Percentiles rank a stretch among this genome's conserved stretches.
phyloP scores from a whole-genome alignment of 2,329 filamentous ascomycete genomes.

The Rhynchosporium secalis region DNA sequence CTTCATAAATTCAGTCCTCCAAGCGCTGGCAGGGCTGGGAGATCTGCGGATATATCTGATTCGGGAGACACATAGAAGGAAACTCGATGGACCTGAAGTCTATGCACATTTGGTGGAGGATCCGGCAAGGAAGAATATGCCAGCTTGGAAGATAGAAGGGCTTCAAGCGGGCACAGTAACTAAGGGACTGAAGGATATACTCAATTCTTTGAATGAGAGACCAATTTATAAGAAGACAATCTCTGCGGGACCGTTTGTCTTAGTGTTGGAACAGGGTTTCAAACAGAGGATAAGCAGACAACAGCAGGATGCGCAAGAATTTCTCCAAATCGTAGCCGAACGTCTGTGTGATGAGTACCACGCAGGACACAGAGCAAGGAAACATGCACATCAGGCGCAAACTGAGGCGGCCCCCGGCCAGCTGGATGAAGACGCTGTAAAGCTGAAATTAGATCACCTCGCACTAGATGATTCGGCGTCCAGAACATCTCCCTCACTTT shows the following conservation, averaged over 20 bases:
- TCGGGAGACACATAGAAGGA: constrained; percentile 81
- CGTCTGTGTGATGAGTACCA: constrained; percentile 92
- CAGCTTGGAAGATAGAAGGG: constrained; percentile 62
- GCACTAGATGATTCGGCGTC: constrained; percentile 15
- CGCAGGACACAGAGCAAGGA: constrained; percentile 73
- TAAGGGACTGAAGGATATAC: constrained; percentile 83
- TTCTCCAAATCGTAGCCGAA: constrained; percentile 90
- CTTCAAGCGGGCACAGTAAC: constrained; percentile 84
- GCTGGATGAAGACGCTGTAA: constrained; percentile 15
- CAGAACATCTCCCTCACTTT: background rate
- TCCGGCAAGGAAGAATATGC: constrained; percentile 48
- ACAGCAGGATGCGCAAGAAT: constrained; percentile 97
- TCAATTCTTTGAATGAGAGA: constrained; percentile 89
- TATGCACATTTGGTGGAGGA: constrained; percentile 63
- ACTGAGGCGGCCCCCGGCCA: constrained; percentile 3
- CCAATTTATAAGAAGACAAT: constrained; percentile 94
- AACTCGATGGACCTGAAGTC: constrained; percentile 73
- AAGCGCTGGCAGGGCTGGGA: constrained; percentile 85
- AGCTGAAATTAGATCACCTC: constrained; percentile 17
- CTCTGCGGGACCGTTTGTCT: constrained; percentile 80
- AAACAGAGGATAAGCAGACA: constrained; percentile 87
- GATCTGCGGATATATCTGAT: constrained; percentile 92
- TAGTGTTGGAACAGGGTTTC: constrained; percentile 81
- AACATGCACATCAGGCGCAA: constrained; percentile 48
- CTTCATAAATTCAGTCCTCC: constrained; percentile 95